Conservation (phyloP, 345 rosid genomes). For the Microcos paniculata region DNA sequence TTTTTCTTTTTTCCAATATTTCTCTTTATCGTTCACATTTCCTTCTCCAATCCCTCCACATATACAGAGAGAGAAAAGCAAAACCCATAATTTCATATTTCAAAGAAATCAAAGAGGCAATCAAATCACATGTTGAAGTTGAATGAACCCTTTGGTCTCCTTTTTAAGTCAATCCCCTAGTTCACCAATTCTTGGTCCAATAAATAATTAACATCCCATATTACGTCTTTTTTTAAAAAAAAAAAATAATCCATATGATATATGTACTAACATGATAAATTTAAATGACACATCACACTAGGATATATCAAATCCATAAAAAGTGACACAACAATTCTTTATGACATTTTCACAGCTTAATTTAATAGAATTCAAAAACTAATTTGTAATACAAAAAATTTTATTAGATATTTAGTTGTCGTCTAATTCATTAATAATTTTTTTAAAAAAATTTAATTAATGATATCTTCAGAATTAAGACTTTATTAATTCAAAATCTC, state of each 20-base stretch:
- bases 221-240: no score
- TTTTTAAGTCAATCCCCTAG: background rate
- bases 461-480: no score
- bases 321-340: background rate
- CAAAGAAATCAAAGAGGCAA: constrained; percentile 11
- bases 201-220: no score
- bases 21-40: background rate
- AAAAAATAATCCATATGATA: no score
- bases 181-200: background rate
- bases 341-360: background rate
- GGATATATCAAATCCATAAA: background rate
- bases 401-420: no score
- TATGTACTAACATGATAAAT: no score
- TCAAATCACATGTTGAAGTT: constrained; percentile 20
- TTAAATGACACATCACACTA: no score
- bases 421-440: no score
- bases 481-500: no score
- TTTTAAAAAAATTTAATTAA: no score
- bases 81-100: background rate
- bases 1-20: background rate
- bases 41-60: background rate
- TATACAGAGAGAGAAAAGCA: background rate
- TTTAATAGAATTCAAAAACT: no score
- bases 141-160: background rate
- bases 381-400: no score